Base-by-base conservation (phyloP, 176 grass and related monocot genomes). In the Aegilops sharonensis region DNA sequence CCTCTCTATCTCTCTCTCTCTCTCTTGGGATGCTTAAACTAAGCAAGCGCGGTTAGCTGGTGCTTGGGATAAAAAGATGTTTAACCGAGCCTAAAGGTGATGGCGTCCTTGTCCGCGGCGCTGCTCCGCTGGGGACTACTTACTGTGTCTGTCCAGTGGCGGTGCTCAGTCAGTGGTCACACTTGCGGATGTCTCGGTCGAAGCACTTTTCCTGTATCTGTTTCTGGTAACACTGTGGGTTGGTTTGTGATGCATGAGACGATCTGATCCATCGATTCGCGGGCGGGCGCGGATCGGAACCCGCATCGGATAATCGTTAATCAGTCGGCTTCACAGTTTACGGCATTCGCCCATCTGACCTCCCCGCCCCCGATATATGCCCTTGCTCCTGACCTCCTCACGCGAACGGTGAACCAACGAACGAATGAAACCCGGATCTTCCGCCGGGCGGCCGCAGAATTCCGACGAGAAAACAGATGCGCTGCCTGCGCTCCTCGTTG, bases 11-110 rank as follows among this genome's bases (percentile, higher is more conserved):
- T 34, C 32, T 34, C 32, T 32, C 31, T 32, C 31, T 32, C 31
- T 3, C 52, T 21, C 42, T 81, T 24, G 83, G 77, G 78, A 85
- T 77, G 80, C 45, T 70, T 82, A 87, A 80, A 77, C 48, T 84
- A 74, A 72, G 18, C 25, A 68, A 57, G 23, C 34, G 21, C 68
- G 72, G 84, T 71, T 61, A 18, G 59, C 13, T 15, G 20, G 68
- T 40, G 59, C 3, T 24, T 40, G 27, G 27, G 27, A 27, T 27
- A 27, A 27, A 27, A 27, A 27, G 27, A 27, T 27, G 27, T 27
- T 27, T 31, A 31, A 31, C 30, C 31, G 21, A 31, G 24, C 39
- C 9, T 42, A 84, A 87, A 91, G 75, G 8, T 6, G 81, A 80
- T 76, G 45, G 27, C 27, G 27, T 27, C 27, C 9, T 6, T 80